Conservation (phyloP, 192 early-diverging fungal species). For the Haplosporangium gracile region DNA sequence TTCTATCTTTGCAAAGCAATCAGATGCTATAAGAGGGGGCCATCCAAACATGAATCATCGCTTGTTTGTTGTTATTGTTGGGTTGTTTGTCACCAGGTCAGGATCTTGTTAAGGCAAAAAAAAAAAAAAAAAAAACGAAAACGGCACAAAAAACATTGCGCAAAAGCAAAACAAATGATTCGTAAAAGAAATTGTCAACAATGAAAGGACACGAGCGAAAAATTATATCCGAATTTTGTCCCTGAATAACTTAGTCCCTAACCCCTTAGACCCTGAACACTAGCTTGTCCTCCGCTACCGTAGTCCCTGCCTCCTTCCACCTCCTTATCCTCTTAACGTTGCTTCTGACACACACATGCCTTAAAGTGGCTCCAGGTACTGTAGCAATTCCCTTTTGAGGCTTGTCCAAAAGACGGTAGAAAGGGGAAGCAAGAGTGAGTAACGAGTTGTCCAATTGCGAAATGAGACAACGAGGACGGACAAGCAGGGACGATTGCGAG, state of each 20-base stretch:
- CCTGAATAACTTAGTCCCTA: not conserved
- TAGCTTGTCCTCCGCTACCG: not conserved
- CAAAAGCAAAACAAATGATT: not conserved
- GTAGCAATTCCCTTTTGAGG: not conserved
- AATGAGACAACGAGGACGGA: not conserved
- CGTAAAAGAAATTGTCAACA: not conserved
- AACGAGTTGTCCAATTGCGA: not conserved
- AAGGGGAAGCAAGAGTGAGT: not conserved
- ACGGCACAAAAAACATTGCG: not conserved
- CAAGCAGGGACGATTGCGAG: conserved; percentile 1
- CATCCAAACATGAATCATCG: not conserved
- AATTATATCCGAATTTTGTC: not conserved
- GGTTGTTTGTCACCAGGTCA: not conserved
- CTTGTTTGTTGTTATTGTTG: not conserved
- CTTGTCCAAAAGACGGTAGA: not conserved
- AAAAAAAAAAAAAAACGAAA: not conserved
- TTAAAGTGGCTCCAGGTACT: not conserved
- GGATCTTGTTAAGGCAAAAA: not conserved
- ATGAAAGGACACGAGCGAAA: not conserved
- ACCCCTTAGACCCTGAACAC: not conserved
- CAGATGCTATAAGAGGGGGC: not conserved
- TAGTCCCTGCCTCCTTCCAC: not conserved
- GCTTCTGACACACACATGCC: not conserved
- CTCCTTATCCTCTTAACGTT: not conserved
- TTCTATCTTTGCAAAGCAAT: not conserved